phyloP scores from a whole-genome alignment of 2,329 filamentous ascomycete species.

The Epichloe gansuensis region DNA sequence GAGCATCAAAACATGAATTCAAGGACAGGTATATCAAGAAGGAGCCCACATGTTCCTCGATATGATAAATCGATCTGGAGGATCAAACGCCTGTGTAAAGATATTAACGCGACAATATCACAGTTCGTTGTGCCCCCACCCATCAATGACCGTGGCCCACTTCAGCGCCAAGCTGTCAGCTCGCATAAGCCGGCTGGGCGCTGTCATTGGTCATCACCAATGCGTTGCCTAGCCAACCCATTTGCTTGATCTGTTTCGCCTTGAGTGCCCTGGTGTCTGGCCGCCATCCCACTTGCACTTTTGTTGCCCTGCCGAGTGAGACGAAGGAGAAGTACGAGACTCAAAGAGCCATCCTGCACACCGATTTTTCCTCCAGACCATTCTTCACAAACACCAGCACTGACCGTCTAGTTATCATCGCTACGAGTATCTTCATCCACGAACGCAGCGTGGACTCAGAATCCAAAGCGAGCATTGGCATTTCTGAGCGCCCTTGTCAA shows the following conservation, averaged over 20 bases:
- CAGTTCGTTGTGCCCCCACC: no score
- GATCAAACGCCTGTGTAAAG: no score
- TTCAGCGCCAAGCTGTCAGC: background rate
- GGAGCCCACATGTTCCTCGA: no score
- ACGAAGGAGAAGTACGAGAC: slow-evolving; percentile 2
- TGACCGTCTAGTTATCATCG: background rate
- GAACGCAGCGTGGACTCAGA: background rate
- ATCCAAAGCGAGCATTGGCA: background rate
- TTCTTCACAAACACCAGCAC: background rate
- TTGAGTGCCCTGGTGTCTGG: slow-evolving; percentile 5
- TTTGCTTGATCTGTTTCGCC: slow-evolving; percentile 16
- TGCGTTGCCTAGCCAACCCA: slow-evolving; percentile 24
- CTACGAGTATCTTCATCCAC: slow-evolving; percentile 1
- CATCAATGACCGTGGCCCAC: background rate
- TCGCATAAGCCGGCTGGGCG: background rate
- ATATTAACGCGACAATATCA: no score
- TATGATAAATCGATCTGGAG: no score
- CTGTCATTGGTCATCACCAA: background rate
- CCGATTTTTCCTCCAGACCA: background rate
- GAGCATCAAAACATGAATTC: no score
- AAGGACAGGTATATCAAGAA: no score
- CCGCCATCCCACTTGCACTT: slow-evolving; percentile 8
- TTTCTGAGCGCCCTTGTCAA: background rate
- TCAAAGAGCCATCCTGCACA: background rate
- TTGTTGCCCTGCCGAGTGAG: slow-evolving; percentile 7